A percentile compares a stretch with the other conserved stretches of the same genome.
phyloP scores from a whole-genome alignment of 202 grass and related monocot species.

The Dendrocalamus latiflorus region DNA sequence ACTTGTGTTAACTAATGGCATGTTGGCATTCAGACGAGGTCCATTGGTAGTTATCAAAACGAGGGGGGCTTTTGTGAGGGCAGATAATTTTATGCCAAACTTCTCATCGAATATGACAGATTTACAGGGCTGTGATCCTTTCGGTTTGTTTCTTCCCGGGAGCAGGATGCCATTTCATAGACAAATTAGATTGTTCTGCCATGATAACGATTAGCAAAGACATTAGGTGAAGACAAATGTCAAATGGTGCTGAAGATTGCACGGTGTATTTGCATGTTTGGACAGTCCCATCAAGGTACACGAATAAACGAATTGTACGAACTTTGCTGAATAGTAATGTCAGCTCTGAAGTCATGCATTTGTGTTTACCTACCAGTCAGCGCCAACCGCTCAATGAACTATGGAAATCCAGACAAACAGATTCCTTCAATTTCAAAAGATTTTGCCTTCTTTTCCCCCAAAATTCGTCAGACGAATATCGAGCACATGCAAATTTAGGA shows the following conservation, averaged over 20 bases:
- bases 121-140: too few species aligned
- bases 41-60: too few species aligned
- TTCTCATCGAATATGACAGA: too few species aligned
- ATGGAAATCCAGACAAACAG: background rate
- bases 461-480: background rate
- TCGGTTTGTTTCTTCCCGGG: background rate
- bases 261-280: background rate
- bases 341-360: background rate
- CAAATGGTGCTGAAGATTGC: background rate
- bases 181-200: background rate
- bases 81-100: too few species aligned
- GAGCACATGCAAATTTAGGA: background rate
- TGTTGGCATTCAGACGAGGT: too few species aligned
- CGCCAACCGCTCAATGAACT: background rate
- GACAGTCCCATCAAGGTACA: background rate
- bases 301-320: background rate
- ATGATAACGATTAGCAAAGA: background rate
- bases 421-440: background rate
- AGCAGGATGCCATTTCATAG: background rate
- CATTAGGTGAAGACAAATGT: background rate
- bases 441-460: too few species aligned
- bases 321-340: background rate
- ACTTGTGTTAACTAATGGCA: too few species aligned
- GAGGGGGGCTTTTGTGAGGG: too few species aligned
- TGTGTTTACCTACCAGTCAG: background rate